A percentile compares a stretch with the other conserved stretches of the same genome.
These are phyloP conservation scores for Coelastrella sp. DNA, from an alignment of 139 green algal species.

Conservation along the genomic window DNA sequence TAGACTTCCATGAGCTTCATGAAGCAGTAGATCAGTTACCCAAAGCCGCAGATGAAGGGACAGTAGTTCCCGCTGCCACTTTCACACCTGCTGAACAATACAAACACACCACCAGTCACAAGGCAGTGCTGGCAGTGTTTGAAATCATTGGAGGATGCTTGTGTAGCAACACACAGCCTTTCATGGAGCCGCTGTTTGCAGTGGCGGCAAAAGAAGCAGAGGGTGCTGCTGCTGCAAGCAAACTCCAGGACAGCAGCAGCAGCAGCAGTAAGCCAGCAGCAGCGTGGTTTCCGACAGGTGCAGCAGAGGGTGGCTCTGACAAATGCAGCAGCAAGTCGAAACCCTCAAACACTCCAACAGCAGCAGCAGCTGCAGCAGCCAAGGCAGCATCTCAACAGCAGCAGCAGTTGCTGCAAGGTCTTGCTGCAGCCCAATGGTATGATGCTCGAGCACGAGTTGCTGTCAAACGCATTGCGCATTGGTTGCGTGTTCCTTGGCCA, in stretches of 20 bases:
- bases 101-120: slow-evolving; percentile 47
- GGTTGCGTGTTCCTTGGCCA: slow-evolving; percentile 76
- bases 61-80: slow-evolving; percentile 38
- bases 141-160: slow-evolving; percentile 59
- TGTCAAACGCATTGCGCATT: slow-evolving; percentile 75
- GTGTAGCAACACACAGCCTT: slow-evolving; percentile 35
- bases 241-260: slow-evolving; percentile 38
- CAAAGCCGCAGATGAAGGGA: slow-evolving; percentile 27
- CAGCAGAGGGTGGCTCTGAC: too few species aligned
- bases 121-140: slow-evolving; percentile 55
- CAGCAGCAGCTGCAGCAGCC: slow-evolving; percentile 25
- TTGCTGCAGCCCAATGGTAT: slow-evolving; percentile 68
- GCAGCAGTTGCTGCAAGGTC: slow-evolving; percentile 12
- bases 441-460: slow-evolving; percentile 78
- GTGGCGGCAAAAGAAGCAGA: slow-evolving; percentile 5
- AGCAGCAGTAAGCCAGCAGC: neutral
- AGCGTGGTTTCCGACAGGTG: slow-evolving; percentile 33
- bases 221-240: neutral
- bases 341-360: slow-evolving; percentile 16
- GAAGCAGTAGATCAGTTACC: slow-evolving; percentile 37
- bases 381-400: too few species aligned
- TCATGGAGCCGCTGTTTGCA: slow-evolving; percentile 11
- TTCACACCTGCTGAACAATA: slow-evolving; percentile 28
- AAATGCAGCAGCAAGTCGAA: neutral
- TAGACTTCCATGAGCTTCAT: neutral